Evolutionary conservation across 78 protist genomes (phyloP), one percentile per base, ranked within the genome.

Genomic region (Dictyostelium intermedium): DNA sequence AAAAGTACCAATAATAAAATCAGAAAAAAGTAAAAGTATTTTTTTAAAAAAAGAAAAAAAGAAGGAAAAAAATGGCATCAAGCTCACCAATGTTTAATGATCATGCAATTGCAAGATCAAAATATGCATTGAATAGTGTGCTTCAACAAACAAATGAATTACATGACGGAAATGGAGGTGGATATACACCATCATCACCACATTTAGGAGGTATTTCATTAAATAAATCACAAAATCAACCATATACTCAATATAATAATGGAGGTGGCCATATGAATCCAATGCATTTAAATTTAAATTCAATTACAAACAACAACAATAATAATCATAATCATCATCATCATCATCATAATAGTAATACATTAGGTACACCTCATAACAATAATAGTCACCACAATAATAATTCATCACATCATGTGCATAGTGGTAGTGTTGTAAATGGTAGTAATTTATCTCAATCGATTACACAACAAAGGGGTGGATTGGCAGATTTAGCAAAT

Each of bases 121-220:
- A 66, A 66, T 66, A 66, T 66, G 74, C 74, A 66, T 66, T 66
- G 27, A n/a, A 66, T 66, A 66, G 74, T 66, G 74, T 66, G 27
- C 34, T 66, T 4, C 74, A 66, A 27, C 34, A n/a, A 66, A 27
- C 74, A 27, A 66, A 66, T 66, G 74, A 66, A 66, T 66, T 27
- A 27, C 32, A 25, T 27, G 74, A 30, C 11, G 74, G 74, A 25
- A 63, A 63, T 63, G 73, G 73, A n/a, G 72, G 72, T n/a, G 74
- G 74, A 27, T 66, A 66, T 27, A 66, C 74, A 66, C 74, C 74
- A 27, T 66, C 74, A 25, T 11, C 74, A 66, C 74, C 74, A 66
- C 74, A 66, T 27, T 66, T 66, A 27, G 35, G 74, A 3, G 74
- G 74, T 8, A 23, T 66, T 25, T 66, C 74, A 66, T 66, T 66